Conservation (phyloP, 73 alveolate species). For the Paramecium bursaria region DNA sequence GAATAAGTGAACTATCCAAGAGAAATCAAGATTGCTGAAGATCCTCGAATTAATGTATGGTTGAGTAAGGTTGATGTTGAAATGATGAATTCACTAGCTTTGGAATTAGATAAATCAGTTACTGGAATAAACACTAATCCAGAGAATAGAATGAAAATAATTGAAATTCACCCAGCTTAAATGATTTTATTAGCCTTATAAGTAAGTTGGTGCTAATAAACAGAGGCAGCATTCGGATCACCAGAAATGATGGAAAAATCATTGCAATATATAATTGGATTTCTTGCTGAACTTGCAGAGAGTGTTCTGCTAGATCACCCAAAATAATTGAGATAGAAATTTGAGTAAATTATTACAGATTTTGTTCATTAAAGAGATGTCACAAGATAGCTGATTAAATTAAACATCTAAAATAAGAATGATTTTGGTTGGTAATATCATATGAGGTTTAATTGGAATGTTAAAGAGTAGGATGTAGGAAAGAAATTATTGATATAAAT, state of each 20-base stretch:
- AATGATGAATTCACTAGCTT: slow-evolving; percentile 96
- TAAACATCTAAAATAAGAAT: slow-evolving; percentile 76
- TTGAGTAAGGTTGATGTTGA: slow-evolving; percentile 95
- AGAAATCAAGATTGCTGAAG: slow-evolving; percentile 94
- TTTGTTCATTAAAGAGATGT: slow-evolving; percentile 99
- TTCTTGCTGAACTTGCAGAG: slow-evolving; percentile 86
- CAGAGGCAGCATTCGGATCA: slow-evolving; percentile 85
- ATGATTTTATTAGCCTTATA: slow-evolving; percentile 92
- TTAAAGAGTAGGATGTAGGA: slow-evolving; percentile 90
- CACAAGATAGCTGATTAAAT: slow-evolving; percentile 85
- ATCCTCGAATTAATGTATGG: slow-evolving; percentile 98
- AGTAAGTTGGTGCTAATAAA: slow-evolving; percentile 95
- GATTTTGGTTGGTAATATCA: slow-evolving; percentile 99
- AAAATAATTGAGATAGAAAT: slow-evolving; percentile 97
- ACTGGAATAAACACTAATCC: slow-evolving; percentile 79
- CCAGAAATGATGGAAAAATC: slow-evolving; percentile 86
- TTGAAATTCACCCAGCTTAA: slow-evolving; percentile 96
- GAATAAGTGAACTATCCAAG: slow-evolving; percentile 94
- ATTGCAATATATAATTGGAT: slow-evolving; percentile 86
- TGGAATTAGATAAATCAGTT: slow-evolving; percentile 89
- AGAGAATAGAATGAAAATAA: slow-evolving; percentile 89
- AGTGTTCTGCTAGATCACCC: slow-evolving; percentile 95
- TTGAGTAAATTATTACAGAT: slow-evolving; percentile 97
- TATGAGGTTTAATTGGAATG: slow-evolving; percentile 99
- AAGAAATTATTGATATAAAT: slow-evolving; percentile 93